Evolutionary conservation across 352 stramenopile genomes (phyloP), one percentile per base, ranked within the genome.

Genomic region (Globisporangium takayamanum): DNA sequence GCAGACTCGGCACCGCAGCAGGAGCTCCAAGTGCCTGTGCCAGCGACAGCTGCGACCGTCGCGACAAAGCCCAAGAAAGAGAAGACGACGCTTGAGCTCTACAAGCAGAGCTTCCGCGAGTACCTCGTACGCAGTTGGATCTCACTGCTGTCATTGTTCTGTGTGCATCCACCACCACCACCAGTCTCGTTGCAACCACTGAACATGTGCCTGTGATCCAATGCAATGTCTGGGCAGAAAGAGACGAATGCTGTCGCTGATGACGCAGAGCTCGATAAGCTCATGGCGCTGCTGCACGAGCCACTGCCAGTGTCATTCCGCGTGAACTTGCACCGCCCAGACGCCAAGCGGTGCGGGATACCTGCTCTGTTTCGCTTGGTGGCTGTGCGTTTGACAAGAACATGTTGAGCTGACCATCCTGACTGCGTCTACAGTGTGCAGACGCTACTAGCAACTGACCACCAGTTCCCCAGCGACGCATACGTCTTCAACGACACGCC

Each of bases 101-200:
- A 80, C 76, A 92, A 92, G 68, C 74, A 87, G 59, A 90, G 80
- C 63, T 92, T 94, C 71, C 80, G 78, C 64, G 84, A 94, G 67
- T 94, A 84, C 57, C 68, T 84, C 47, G 71, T 82, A 50, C 58
- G 72, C 63, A 22, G 18, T 28, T 37, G 2, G 12, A 28, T 51
- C 3, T n/a, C 41, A 22, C 22, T 22, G 22, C 0, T 22, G 22
- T 22, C 22, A 22, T 22, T 22, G 22, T 22, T 22, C 22, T 22
- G 22, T 22, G 22, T 22, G 22, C 22, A 22, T 22, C 22, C 22
- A 22, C 22, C 22, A 22, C 26, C 14, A 12, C 12, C 6, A 25
- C 37, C 12, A 6, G 5, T 36, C 8, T 49, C 12, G 18, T 2
- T 50, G 53, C 11, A 20, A 11, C 41, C 25, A 30, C n/a, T 20